These are phyloP conservation scores for Aurinia saxatilis DNA, from an alignment of 345 rosid genomes.

Conservation along the genomic window DNA sequence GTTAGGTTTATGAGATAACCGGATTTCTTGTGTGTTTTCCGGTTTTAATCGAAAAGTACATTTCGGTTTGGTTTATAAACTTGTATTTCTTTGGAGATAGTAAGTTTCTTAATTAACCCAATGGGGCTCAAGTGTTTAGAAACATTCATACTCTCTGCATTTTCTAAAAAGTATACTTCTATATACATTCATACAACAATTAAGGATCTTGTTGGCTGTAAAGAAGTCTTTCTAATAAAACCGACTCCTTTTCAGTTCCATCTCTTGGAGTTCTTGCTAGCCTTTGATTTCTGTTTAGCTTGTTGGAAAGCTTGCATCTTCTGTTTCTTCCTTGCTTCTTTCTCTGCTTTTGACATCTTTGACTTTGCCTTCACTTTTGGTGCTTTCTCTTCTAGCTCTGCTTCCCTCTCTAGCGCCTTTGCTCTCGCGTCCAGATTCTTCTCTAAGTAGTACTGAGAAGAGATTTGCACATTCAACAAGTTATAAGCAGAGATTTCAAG, in stretches of 20 bases:
- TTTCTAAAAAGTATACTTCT: conserved; percentile 9
- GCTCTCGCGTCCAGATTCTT: conserved; percentile 89
- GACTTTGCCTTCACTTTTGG: conserved; percentile 93
- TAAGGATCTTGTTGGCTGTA: neutral
- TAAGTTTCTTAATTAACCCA: conserved; percentile 12
- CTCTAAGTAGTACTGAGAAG: conserved; percentile 83
- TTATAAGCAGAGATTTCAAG: neutral
- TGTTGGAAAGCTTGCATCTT: conserved; percentile 83
- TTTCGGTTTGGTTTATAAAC: no score
- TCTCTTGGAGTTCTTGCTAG: conserved; percentile 77
- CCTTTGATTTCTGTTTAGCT: conserved; percentile 81
- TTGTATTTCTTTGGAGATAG: neutral
- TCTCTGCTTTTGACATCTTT: conserved; percentile 98
- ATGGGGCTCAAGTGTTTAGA: conserved; percentile 1
- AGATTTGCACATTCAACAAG: neutral
- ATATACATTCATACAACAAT: conserved; percentile 14
- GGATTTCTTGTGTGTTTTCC: neutral
- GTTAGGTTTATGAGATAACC: conserved; percentile 9
- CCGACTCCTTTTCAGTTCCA: conserved; percentile 48
- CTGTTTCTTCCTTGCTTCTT: conserved; percentile 93
- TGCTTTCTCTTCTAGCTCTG: conserved; percentile 77
- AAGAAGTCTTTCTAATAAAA: conserved; percentile 8
- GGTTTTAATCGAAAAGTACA: neutral
- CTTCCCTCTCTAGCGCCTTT: conserved; percentile 69
- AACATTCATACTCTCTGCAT: neutral